Evolutionary conservation across 768 basidiomycete species (phyloP).

Genomic region (Boletus vermiculosoides): DNA sequence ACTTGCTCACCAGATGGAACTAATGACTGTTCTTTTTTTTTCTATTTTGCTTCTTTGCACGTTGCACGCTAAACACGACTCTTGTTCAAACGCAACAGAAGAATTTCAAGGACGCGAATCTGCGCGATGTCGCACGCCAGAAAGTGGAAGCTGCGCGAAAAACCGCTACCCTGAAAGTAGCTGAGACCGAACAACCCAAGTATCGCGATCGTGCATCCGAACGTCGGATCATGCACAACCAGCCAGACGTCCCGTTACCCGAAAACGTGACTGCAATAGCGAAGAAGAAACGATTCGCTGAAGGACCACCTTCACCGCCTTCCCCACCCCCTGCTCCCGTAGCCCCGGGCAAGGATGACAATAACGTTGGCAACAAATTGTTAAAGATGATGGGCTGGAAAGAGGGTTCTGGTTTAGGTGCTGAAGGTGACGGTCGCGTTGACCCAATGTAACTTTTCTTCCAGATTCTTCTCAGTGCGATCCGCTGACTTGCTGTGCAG

Average conservation of each 20-base stretch:
- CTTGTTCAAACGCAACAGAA: slow-evolving; percentile 50
- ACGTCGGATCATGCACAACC: slow-evolving; percentile 86
- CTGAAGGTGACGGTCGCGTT: slow-evolving; percentile 77
- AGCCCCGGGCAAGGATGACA: slow-evolving; percentile 76
- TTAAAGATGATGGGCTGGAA: slow-evolving; percentile 99
- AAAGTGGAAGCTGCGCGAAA: slow-evolving; percentile 53
- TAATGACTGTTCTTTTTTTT: slow-evolving; percentile 30
- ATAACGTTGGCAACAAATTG: slow-evolving; percentile 88
- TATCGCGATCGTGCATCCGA: slow-evolving; percentile 96
- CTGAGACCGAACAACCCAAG: slow-evolving; percentile 59
- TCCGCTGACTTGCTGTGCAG: slow-evolving; percentile 38
- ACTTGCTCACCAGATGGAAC: slow-evolving; percentile 26
- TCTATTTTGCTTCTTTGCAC: background rate
- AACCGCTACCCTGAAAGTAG: slow-evolving; percentile 23
- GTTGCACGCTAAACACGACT: slow-evolving; percentile 2
- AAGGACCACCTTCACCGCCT: slow-evolving; percentile 61
- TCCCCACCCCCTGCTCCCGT: slow-evolving; percentile 60
- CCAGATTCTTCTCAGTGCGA: background rate
- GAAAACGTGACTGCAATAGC: slow-evolving; percentile 38
- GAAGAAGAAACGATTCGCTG: slow-evolving; percentile 45
- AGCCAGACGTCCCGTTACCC: slow-evolving; percentile 79
- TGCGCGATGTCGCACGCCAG: slow-evolving; percentile 72
- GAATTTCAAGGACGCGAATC: slow-evolving; percentile 72
- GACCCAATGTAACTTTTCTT: slow-evolving; percentile 68
- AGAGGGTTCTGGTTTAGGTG: slow-evolving; percentile 84